These are phyloP conservation scores for Apiotrichum gracile DNA, from an alignment of 1,284 basidiomycete genomes.

Conservation along the genomic window DNA sequence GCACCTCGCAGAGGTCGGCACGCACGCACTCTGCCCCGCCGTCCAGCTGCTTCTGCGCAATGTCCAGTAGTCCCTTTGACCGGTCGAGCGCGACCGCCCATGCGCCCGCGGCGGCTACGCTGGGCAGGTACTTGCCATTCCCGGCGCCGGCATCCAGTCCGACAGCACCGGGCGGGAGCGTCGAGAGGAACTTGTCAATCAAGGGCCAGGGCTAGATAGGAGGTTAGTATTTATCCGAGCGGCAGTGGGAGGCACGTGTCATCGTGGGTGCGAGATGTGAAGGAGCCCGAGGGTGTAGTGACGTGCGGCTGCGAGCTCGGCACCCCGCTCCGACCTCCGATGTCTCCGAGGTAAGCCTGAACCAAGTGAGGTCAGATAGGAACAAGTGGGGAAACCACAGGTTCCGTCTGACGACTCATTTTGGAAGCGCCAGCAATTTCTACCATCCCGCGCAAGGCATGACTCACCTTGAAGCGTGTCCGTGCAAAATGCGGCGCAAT, in stretches of 20 bases:
- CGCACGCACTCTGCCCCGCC: conserved; percentile 35
- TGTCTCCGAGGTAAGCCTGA: too few relatives aligned
- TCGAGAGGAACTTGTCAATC: conserved; percentile 70
- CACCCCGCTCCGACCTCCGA: too few relatives aligned
- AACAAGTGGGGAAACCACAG: too few relatives aligned
- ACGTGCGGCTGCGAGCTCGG: too few relatives aligned
- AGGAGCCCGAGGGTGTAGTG: not conserved
- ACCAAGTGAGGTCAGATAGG: too few relatives aligned
- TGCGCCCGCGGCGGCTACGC: conserved; percentile 47
- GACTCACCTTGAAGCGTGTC: conserved; percentile 80
- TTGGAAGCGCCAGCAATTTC: too few relatives aligned
- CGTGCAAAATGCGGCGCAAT: conserved; percentile 90
- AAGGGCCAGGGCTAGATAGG: conserved; percentile 86
- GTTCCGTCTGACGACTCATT: too few relatives aligned
- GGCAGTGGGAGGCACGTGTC: not conserved
- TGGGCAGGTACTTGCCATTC: conserved; percentile 91
- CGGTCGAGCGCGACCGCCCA: conserved; percentile 74
- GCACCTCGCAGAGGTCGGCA: conserved; percentile 60
- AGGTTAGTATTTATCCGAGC: not conserved
- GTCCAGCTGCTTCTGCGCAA: conserved; percentile 56
- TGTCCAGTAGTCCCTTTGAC: conserved; percentile 66
- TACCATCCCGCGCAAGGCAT: too few relatives aligned
- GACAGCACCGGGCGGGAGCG: conserved; percentile 67
- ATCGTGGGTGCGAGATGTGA: conserved; percentile 9
- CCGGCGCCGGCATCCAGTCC: conserved; percentile 94